Conservation (phyloP, 2,329 filamentous ascomycete genomes). For the Ceratocystiopsis sp. region DNA sequence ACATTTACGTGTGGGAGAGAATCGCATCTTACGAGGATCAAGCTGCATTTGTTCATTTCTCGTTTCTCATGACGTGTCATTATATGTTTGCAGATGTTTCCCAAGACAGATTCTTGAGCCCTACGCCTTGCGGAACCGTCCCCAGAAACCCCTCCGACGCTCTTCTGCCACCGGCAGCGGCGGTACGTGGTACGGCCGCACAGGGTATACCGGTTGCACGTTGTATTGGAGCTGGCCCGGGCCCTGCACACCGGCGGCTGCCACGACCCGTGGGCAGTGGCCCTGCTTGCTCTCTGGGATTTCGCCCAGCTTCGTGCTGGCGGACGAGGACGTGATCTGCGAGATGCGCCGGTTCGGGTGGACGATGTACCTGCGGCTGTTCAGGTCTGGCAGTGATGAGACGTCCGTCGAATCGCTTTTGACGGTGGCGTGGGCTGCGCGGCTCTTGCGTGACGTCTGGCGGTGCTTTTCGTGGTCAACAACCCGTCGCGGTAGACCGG, state of each 20-base stretch:
- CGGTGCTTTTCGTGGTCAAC: background rate
- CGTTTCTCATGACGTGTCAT: no score
- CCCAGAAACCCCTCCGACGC: conserved; percentile 13
- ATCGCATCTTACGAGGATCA: no score
- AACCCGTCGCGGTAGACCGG: background rate
- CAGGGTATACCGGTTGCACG: conserved; percentile 16
- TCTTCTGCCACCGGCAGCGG: conserved; percentile 10
- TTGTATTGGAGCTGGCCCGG: conserved; percentile 10
- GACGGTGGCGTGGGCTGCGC: no score
- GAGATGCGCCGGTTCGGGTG: background rate
- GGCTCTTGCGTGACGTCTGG: no score
- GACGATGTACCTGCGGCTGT: background rate
- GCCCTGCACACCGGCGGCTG: background rate
- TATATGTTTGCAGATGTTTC: no score
- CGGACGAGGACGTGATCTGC: conserved; percentile 13
- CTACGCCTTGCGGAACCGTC: conserved; percentile 11
- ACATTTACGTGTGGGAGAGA: no score
- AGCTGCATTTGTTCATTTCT: no score
- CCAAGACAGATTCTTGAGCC: background rate
- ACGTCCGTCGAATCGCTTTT: no score
- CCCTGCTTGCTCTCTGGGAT: conserved; percentile 17
- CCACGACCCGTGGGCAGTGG: background rate
- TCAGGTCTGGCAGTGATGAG: no score
- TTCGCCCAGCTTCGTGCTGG: conserved; percentile 20
- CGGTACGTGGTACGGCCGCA: conserved; percentile 14